These are phyloP conservation scores for Rhododendron williamsianum DNA, from an alignment of 148 eudicot species.

Conservation along the genomic window DNA sequence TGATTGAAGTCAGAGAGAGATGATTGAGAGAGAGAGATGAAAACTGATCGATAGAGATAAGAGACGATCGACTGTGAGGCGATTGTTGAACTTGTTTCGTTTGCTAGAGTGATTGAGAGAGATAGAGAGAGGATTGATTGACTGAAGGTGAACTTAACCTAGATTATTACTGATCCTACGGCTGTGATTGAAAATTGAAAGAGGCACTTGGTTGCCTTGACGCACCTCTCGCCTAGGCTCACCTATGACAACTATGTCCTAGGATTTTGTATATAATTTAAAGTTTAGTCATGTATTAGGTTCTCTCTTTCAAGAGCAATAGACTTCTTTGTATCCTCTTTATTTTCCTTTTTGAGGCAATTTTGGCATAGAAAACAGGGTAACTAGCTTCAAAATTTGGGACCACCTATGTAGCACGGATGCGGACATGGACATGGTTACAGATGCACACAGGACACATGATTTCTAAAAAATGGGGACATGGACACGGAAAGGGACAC, in stretches of 20 bases:
- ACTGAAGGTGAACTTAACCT: not conserved
- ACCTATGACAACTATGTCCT: not conserved
- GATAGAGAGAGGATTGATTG: not conserved
- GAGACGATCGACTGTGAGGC: too few relatives aligned
- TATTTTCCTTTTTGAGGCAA: not conserved
- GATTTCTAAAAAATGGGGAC: too few relatives aligned
- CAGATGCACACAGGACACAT: too few relatives aligned
- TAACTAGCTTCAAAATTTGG: not conserved
- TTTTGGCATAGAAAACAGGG: not conserved
- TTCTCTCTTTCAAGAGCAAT: not conserved
- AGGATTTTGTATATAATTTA: not conserved
- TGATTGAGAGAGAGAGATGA: too few relatives aligned
- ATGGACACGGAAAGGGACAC: too few relatives aligned
- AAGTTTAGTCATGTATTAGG: not conserved
- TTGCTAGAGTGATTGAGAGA: not conserved
- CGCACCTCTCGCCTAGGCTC: not conserved
- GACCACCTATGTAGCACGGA: not conserved
- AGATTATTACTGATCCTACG: too few relatives aligned
- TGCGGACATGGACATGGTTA: too few relatives aligned
- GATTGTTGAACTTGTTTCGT: not conserved
- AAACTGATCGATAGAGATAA: too few relatives aligned
- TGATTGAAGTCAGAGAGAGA: too few relatives aligned
- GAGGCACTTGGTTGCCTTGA: not conserved
- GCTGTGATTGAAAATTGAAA: too few relatives aligned
- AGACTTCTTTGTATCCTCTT: not conserved